Conservation (phyloP, 768 basidiomycete genomes). For the Mycena crocata region DNA sequence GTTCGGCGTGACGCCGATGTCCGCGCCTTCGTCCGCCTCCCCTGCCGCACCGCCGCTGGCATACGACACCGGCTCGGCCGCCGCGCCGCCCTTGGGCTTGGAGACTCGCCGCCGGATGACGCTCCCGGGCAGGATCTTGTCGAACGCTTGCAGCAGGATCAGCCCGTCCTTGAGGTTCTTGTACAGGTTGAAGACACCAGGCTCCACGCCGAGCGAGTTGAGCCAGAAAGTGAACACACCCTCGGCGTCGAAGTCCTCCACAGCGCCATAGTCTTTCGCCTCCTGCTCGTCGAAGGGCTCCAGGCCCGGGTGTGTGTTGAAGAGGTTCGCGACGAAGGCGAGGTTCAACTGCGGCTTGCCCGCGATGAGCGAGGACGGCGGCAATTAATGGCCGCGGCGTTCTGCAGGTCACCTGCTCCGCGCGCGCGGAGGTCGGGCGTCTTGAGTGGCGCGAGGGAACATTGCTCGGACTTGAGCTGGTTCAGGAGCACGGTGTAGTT, state of each 20-base stretch:
- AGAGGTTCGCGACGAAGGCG: constrained; percentile 97
- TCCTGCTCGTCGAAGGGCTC: constrained; percentile 95
- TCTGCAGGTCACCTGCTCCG: constrained; percentile 95
- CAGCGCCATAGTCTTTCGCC: constrained; percentile 86
- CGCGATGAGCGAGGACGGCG: constrained; percentile 89
- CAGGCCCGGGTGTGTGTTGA: constrained; percentile 97
- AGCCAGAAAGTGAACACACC: constrained; percentile 99
- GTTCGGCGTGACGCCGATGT: constrained; percentile 85
- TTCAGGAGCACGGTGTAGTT: constrained; percentile 97
- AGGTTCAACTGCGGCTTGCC: constrained; percentile 98
- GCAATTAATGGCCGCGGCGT: constrained; percentile 94
- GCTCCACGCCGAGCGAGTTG: constrained; percentile 96
- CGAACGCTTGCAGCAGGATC: constrained; percentile 94
- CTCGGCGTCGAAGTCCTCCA: constrained; percentile 99
- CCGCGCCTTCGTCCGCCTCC: constrained; percentile 76
- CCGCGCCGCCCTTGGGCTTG: constrained; percentile 82
- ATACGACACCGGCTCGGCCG: constrained; percentile 50
- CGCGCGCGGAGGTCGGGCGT: constrained; percentile 87
- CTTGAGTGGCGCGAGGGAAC: constrained; percentile 91
- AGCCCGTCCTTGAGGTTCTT: constrained; percentile 95
- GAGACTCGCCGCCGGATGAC: constrained; percentile 97
- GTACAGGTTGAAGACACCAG: constrained; percentile 95
- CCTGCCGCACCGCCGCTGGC: constrained; percentile 49
- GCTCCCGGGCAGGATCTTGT: constrained; percentile 92
- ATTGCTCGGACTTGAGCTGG: constrained; percentile 94